phyloP scores from a whole-genome alignment of 1,139 yeast species.

The Protomyces arabidopsidicola region DNA sequence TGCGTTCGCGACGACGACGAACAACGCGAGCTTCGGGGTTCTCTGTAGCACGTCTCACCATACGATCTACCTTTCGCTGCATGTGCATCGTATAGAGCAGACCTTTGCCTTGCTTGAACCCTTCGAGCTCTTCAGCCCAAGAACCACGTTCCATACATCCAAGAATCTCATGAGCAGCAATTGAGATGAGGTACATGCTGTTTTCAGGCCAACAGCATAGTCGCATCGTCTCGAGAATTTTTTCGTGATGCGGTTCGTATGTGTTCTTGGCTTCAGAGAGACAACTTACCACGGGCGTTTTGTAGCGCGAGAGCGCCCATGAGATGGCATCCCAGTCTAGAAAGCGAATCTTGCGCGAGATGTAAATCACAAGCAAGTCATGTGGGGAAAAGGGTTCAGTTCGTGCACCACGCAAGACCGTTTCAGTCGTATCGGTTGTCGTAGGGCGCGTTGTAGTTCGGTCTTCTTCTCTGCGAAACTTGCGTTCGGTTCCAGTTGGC shows the following conservation, averaged over 20 bases:
- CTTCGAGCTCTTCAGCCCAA: slow-evolving; percentile 19
- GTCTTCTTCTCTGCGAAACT: not conserved
- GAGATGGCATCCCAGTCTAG: slow-evolving; percentile 26
- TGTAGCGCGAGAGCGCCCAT: slow-evolving; percentile 23
- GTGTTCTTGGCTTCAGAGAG: slow-evolving; percentile 8
- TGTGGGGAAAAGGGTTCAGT: slow-evolving; percentile 18
- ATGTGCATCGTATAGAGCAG: slow-evolving; percentile 9
- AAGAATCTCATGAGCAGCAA: slow-evolving; percentile 15
- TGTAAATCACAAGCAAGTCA: slow-evolving; percentile 17
- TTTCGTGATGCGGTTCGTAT: slow-evolving; percentile 16
- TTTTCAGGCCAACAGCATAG: slow-evolving; percentile 24
- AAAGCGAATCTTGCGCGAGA: slow-evolving; percentile 14
- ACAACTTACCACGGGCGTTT: slow-evolving; percentile 20
- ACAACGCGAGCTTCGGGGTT: not conserved
- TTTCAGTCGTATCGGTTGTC: not conserved
- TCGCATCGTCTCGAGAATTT: slow-evolving; percentile 14
- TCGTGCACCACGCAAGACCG: not conserved
- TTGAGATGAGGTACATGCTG: slow-evolving; percentile 18
- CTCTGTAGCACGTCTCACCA: slow-evolving; percentile 6
- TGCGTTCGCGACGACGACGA: slow-evolving; percentile 11
- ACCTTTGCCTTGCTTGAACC: slow-evolving; percentile 7
- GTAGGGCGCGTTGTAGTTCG: not conserved
- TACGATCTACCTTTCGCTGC: slow-evolving; percentile 11
- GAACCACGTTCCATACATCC: slow-evolving; percentile 20
- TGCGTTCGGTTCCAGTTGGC: not conserved